Evolutionary conservation across 768 basidiomycete genomes (phyloP).

Genomic region (Pleurotus pulmonarius): DNA sequence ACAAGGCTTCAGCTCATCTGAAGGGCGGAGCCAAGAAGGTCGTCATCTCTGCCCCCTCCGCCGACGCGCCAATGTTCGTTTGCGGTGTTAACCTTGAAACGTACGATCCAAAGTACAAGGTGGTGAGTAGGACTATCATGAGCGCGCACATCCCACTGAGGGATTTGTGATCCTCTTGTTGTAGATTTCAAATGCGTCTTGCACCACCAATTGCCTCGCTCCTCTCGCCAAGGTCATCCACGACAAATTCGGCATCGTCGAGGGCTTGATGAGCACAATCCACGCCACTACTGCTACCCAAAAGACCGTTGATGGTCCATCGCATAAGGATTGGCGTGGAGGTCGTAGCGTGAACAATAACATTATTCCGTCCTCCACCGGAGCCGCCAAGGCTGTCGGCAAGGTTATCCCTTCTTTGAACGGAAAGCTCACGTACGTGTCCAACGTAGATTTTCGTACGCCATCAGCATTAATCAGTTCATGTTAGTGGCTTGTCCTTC

Average conservation of each 20-base stretch:
- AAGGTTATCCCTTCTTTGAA: conserved; percentile 96
- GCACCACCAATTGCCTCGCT: conserved; percentile 99
- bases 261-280: conserved; percentile 98
- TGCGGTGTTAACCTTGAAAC: conserved; percentile 92
- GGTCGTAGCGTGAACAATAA: conserved; percentile 95
- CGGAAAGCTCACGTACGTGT: conserved; percentile 91
- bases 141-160: too few species aligned
- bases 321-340: conserved; percentile 95
- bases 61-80: conserved; percentile 94
- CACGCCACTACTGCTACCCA: conserved; percentile 96
- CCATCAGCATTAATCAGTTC: background rate
- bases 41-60: conserved; percentile 96
- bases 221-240: conserved; percentile 97
- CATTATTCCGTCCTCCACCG: conserved; percentile 99
- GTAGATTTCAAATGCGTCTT: conserved; percentile 96
- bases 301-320: conserved; percentile 93
- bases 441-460: too few species aligned
- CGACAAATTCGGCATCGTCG: conserved; percentile 94
- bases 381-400: conserved; percentile 99
- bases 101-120: conserved; percentile 85
- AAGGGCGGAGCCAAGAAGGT: conserved; percentile 99
- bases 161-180: background rate
- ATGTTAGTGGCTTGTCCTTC: conserved; percentile 83
- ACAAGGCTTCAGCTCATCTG: conserved; percentile 91
- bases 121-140: conserved; percentile 45